Percentiles rank a stretch among this genome's conserved stretches.
Conservation (phyloP, 2,329 filamentous ascomycete species). For the Fusarium redolens region DNA sequence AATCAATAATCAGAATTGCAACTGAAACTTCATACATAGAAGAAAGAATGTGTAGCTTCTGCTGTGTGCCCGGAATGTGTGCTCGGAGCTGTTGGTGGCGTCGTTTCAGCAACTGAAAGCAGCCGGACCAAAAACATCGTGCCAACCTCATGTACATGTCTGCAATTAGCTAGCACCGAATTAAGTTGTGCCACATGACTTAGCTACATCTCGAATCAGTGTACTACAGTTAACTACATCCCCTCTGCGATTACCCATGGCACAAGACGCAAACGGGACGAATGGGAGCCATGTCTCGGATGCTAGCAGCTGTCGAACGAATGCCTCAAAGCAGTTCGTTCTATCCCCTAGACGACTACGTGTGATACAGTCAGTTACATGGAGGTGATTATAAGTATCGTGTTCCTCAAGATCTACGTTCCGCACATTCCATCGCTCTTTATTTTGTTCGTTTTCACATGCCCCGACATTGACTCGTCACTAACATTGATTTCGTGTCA, state of each 20-base stretch:
- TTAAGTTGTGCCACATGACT: neutral
- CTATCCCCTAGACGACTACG: rapidly evolving
- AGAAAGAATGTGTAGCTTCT: neutral
- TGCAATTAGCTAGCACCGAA: neutral
- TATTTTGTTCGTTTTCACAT: neutral
- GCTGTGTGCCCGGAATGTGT: neutral
- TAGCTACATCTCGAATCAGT: neutral
- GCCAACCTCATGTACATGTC: too few relatives aligned
- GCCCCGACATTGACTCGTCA: neutral
- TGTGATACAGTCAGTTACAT: rapidly evolving
- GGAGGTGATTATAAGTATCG: neutral
- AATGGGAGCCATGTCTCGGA: neutral
- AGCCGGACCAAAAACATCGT: too few relatives aligned
- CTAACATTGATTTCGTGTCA: neutral
- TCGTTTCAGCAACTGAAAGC: neutral
- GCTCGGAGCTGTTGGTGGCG: neutral
- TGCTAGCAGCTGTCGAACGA: neutral
- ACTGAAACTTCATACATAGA: neutral
- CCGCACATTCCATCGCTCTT: neutral
- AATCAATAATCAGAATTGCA: too few relatives aligned
- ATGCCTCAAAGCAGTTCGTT: too few relatives aligned
- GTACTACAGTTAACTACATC: rapidly evolving
- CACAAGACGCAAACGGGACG: neutral
- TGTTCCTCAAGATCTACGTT: too few relatives aligned
- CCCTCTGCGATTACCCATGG: neutral